Conservation (phyloP, 805 yeast species). For the Lachancea dasiensis region DNA sequence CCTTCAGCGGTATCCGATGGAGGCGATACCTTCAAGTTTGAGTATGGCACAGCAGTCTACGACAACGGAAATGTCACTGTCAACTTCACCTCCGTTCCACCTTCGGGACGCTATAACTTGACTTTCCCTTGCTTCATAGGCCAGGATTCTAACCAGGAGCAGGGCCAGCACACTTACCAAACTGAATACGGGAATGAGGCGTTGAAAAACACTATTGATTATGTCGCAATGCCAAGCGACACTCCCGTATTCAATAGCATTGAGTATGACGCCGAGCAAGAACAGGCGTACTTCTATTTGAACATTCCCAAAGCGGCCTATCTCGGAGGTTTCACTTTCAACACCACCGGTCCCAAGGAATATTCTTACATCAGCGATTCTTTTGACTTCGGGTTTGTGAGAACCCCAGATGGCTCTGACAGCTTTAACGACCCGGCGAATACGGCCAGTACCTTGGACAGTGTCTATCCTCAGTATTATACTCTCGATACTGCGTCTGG, state of each 20-base stretch:
- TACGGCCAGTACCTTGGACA: too few species aligned
- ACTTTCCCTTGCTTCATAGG: conserved; percentile 2
- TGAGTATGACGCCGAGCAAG: conserved; percentile 3
- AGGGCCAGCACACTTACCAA: conserved; percentile 1
- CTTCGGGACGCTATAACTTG: conserved; percentile 8
- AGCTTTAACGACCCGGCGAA: too few species aligned
- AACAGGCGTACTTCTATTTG: conserved; percentile 3
- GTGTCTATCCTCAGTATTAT: too few species aligned
- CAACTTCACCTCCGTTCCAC: conserved; percentile 6
- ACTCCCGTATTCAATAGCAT: conserved; percentile 1
- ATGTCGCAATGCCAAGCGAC: conserved; percentile 6
- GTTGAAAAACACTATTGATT: conserved; percentile 8
- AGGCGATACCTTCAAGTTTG: not conserved
- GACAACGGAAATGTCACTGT: conserved; percentile 10
- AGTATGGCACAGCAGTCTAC: not conserved
- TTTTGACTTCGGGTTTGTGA: conserved; percentile 14
- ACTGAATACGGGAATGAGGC: conserved; percentile 9
- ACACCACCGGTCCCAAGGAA: conserved; percentile 49
- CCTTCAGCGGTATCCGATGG: not conserved
- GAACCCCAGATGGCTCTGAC: too few species aligned
- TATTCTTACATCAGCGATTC: conserved; percentile 40
- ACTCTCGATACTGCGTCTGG: too few species aligned
- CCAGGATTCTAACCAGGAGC: conserved; percentile 2
- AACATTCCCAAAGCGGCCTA: conserved; percentile 20
- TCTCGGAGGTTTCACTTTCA: conserved; percentile 51